Evolutionary conservation across 1,139 yeast genomes (phyloP).

Genomic region (Hansenula anomala): DNA sequence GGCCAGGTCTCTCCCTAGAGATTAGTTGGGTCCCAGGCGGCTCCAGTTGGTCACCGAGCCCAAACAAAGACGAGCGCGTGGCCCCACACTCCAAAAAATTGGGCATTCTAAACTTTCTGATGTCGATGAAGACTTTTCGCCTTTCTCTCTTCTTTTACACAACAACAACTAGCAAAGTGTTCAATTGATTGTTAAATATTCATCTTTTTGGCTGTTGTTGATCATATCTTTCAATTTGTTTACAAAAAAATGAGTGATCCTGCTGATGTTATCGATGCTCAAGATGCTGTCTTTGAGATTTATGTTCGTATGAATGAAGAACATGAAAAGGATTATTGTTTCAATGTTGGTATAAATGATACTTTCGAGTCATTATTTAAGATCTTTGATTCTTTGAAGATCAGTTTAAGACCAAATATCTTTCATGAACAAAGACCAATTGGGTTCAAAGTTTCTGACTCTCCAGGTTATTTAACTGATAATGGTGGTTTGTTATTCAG

Average conservation of each 20-base stretch:
- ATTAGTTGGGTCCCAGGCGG: neutral
- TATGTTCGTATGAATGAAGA: slow-evolving; percentile 85
- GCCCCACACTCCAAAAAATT: slow-evolving; percentile 1
- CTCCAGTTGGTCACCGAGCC: no score
- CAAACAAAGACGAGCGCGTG: no score
- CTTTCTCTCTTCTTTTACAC: no score
- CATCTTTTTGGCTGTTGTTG: no score
- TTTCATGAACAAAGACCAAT: slow-evolving; percentile 63
- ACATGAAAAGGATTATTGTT: slow-evolving; percentile 83
- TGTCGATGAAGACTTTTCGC: no score
- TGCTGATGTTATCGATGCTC: slow-evolving; percentile 9
- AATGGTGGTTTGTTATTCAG: slow-evolving; percentile 77
- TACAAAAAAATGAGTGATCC: slow-evolving; percentile 6
- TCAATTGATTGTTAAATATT: no score
- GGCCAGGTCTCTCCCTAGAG: no score
- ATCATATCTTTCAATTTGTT: no score
- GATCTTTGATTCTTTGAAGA: slow-evolving; percentile 63
- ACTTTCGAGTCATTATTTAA: slow-evolving; percentile 48
- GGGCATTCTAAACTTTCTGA: no score
- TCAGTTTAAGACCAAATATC: slow-evolving; percentile 73
- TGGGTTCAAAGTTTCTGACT: slow-evolving; percentile 61
- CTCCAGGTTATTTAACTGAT: slow-evolving; percentile 82
- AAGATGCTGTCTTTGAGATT: slow-evolving; percentile 47
- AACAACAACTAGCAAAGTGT: no score
- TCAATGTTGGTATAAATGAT: slow-evolving; percentile 57